Base-by-base conservation (phyloP, 1,284 basidiomycete genomes). In the Leccinum fuscescens region DNA sequence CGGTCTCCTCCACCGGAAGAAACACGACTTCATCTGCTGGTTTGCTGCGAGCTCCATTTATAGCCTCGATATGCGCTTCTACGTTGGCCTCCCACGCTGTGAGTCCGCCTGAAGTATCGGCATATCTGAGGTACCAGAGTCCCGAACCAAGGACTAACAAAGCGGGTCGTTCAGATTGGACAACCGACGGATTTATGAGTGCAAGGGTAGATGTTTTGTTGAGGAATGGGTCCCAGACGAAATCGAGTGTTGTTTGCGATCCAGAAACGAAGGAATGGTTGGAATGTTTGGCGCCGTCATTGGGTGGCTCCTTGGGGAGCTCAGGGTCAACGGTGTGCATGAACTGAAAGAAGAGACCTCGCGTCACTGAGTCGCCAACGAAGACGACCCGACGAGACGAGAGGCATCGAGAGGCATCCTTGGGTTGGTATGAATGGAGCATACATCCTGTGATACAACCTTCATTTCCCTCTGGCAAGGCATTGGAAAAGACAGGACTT, bases 111-210 rank as follows among this genome's bases (percentile, higher is more conserved):
- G 90, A 89, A 15, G 77, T 68, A 42, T 80, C 74, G 1, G 84
- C 79, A 72, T 93, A 87, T 33, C 90, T 86, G 44, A 96, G 81
- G 71, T 92, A 93, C 93, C 93, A 95, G 39, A 96, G 78, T 0
- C 94, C 93, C 11, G 90, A 87, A 17, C 93, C 93, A 20, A 96
- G 72, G 8, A 94, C 88, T 29, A 94, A 80, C 46, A 96, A 75
- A 0, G 88, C 85, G 1, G 89, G 82, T 46, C 60, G 66, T 58
- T 65, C 64, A 15, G 27, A 22, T 9, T 55, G 59, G 7, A n/a
- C 48, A 35, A 60, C 60, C 3, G 22, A 58, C 8, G 68, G 62
- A n/a, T 78, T 63, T 37, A 77, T 72, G 61, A 77, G 78, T 64
- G 79, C 70, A 31, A 73, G 64, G 22, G 77, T 65, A 15, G 84